Base-by-base conservation (phyloP, 495 filamentous ascomycete genomes). In the Arthonia radiata region DNA sequence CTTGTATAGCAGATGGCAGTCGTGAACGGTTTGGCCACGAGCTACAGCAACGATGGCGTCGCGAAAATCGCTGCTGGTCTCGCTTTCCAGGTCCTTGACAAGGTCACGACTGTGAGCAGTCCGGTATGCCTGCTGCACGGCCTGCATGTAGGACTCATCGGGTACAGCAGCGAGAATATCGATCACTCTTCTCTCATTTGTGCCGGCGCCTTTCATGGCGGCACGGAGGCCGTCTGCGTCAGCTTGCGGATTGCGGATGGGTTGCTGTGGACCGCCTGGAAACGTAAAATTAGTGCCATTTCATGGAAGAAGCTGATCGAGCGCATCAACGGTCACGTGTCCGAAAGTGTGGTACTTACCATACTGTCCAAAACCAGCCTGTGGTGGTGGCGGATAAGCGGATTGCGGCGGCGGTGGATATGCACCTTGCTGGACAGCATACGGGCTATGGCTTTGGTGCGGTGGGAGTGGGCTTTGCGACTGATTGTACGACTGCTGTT, bases 191-290 rank as follows among this genome's bases (percentile, higher is more conserved):
- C 62, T 64, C 44, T 91, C 81, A 37, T 92, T 67, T 0, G 82
- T 92, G 23, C 81, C 82, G 31, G 86, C 71, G 5, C 82, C 79
- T 52, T 89, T 89, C 74, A 90, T 90, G 2, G 83, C 78, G 37
- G 61, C 61, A 28, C 77, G 58, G 13, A 90, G 54, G 5, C 47
- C 56, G 26, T 79, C 61, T 0, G 77, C 75, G 31, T 89, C 64
- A 2, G 47, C 40, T 15, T 17, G 13, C 4, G 15, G 26, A 13
- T 28, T 13, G 13, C 11, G 27, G 16, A 17, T 13, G 7, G 13
- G 14, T 17, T 18, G 27, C 15, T 29, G 27, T 14, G 14, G 26
- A 15, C 5, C 5, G 14, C 11, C 13, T 14, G 26, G 26, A 14
- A n/a, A 15, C 11, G 27, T 5, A 6, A 16, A 15, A 7, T 25